Evolutionary conservation across 2,329 filamentous ascomycete genomes (phyloP), one percentile per base, ranked within the genome.

Genomic region (Colletotrichum australisinense): DNA sequence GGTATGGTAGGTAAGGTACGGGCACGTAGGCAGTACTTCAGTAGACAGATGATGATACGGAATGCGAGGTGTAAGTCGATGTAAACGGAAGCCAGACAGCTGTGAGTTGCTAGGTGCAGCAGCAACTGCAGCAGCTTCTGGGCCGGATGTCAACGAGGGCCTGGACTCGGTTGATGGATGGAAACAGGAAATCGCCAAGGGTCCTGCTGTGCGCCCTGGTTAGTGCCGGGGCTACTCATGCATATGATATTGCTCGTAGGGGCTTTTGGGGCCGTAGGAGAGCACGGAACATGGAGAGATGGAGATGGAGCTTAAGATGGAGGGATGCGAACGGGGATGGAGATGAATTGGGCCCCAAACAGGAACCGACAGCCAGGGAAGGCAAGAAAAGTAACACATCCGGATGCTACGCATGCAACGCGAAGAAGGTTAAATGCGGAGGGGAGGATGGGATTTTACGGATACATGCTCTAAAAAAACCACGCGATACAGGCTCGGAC

Each of bases 181-280:
- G 69, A 58, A 66, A 46, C 42, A 72, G 69, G 35, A 60, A 32
- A 38, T 32, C 38, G 56, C 60, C 49, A 73, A 55, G 71, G 71
- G 71, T 73, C 71, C 62, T 71, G 56, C 42, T 71, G 70, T 64
- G 49, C 56, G 71, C 71, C 70, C 67, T 73, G 52, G 60, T 73
- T 73, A 71, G 67, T 65, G 55, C 46, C 70, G 67, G 60, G 63
- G 66, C 67, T 63, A 65, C 55, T 65, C 70, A 70, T 73, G 70
- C 67, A 56, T 70, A 65, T 49, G 59, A 70, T 60, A 49, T 64
- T 60, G 70, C 35, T 60, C 35, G 28, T 64, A 62, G 60, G 35
- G 67, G 58, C 38, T 16, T 42, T 42, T 63, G 28, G 60, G 49
- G 60, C 46, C 60, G 42, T 53, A 63, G 62, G 70, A 60, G 26